These are phyloP conservation scores for Boletus edulis DNA, from an alignment of 768 basidiomycete species.

Conservation along the genomic window DNA sequence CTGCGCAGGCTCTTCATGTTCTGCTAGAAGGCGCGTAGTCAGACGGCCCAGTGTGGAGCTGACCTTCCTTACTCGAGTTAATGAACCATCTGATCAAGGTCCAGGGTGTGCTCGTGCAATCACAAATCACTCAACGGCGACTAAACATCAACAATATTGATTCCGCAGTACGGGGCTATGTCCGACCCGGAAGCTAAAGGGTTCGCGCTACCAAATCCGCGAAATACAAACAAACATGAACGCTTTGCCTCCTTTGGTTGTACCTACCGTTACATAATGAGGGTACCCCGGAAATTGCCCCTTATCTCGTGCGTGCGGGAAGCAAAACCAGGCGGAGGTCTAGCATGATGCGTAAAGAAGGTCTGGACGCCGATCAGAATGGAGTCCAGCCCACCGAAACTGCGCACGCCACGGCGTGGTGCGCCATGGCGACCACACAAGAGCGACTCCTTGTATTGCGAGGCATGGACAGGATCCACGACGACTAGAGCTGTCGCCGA, in stretches of 20 bases:
- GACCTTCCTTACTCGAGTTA: background rate
- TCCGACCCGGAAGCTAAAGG: background rate
- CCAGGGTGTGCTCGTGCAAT: background rate
- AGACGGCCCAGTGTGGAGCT: background rate
- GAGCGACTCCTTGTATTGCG: background rate
- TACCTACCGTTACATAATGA: background rate
- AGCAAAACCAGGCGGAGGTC: too few relatives aligned
- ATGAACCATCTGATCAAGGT: background rate
- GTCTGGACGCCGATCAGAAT: constrained; percentile 11
- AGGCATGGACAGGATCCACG: background rate
- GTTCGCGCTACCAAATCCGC: background rate
- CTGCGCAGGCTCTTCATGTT: background rate
- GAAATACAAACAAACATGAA: background rate
- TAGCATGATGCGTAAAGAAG: too few relatives aligned
- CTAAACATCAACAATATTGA: background rate
- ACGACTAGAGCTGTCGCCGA: background rate
- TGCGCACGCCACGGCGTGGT: background rate
- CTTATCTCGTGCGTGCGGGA: constrained; percentile 1
- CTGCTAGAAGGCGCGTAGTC: too few relatives aligned
- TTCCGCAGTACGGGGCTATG: background rate
- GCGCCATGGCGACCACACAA: background rate
- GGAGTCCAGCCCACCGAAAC: background rate
- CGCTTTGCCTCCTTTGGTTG: background rate
- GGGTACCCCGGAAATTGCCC: background rate
- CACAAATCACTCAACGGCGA: background rate